Conservation (phyloP, 345 rosid genomes). For the Moricandia arvensis region DNA sequence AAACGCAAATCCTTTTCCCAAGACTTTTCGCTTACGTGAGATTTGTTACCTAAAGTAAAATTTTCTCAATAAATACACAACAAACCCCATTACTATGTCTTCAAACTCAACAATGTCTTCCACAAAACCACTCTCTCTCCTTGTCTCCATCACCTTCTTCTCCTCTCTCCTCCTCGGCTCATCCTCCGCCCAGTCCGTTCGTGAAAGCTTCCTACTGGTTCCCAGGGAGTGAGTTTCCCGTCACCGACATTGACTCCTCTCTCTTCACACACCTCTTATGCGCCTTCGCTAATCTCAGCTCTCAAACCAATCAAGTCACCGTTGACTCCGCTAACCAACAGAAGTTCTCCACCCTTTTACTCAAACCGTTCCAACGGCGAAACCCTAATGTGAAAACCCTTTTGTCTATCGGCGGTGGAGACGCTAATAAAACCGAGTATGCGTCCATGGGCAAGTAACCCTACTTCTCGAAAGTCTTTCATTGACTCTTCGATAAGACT, state of each 20-base stretch:
- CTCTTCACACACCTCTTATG: too few relatives aligned
- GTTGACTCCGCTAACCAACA: constrained; percentile 44
- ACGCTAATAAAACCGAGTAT: constrained; percentile 23
- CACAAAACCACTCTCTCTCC: not conserved
- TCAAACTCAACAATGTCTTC: constrained; percentile 24
- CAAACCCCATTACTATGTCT: not conserved
- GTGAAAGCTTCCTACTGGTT: too few relatives aligned
- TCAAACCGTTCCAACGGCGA: constrained; percentile 43
- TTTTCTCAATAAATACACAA: constrained; percentile 14
- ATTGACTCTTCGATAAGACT: constrained; percentile 53
- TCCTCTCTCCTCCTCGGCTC: constrained; percentile 23
- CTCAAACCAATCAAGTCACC: too few relatives aligned
- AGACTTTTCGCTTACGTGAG: constrained; percentile 14
- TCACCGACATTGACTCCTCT: too few relatives aligned
- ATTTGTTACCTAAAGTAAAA: not conserved
- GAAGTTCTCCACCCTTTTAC: constrained; percentile 58
- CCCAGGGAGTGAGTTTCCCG: too few relatives aligned
- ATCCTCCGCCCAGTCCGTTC: constrained; percentile 38
- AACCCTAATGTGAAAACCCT: constrained; percentile 56
- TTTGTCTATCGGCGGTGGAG: constrained; percentile 65
- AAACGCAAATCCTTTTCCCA: not conserved
- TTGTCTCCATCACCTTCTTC: constrained; percentile 24
- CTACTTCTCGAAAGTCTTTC: constrained; percentile 48
- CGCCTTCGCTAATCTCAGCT: too few relatives aligned
- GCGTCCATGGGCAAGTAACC: constrained; percentile 55